Conservation (phyloP, 208 protist species). For the Porcisia hertigi region DNA sequence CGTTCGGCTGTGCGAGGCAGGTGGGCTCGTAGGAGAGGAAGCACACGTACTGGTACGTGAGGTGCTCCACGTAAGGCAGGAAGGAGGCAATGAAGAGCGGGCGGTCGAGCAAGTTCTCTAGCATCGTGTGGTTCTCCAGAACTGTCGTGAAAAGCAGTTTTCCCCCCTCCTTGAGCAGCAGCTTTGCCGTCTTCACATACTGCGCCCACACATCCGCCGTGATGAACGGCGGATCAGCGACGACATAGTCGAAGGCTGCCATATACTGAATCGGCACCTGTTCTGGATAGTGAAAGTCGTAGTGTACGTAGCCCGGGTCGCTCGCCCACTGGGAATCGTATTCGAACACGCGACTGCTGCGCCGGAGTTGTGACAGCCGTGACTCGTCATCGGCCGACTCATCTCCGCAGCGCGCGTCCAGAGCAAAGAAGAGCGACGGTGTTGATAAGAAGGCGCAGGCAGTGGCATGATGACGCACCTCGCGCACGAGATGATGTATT, state of each 20-base stretch:
- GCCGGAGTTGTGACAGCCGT: slow-evolving; percentile 28
- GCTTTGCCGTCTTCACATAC: slow-evolving; percentile 71
- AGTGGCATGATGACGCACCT: slow-evolving; percentile 70
- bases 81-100: slow-evolving; percentile 85
- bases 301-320: slow-evolving; percentile 80
- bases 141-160: slow-evolving; percentile 92
- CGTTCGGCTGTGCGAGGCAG: slow-evolving; percentile 26
- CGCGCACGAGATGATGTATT: slow-evolving; percentile 64
- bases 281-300: slow-evolving; percentile 86
- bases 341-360: slow-evolving; percentile 76
- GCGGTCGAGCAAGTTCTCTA: slow-evolving; percentile 60
- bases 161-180: slow-evolving; percentile 52
- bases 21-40: slow-evolving; percentile 88
- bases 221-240: slow-evolving; percentile 96
- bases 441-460: slow-evolving; percentile 90
- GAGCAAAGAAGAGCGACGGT: slow-evolving; percentile 89
- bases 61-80: slow-evolving; percentile 73
- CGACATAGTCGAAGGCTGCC: slow-evolving; percentile 85
- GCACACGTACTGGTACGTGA: slow-evolving; percentile 95
- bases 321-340: slow-evolving; percentile 84
- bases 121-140: slow-evolving; percentile 89
- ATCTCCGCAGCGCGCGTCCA: slow-evolving; percentile 39
- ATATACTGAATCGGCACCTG: slow-evolving; percentile 74
- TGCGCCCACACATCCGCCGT: slow-evolving; percentile 87
- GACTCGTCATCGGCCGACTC: slow-evolving; percentile 27